phyloP scores from a whole-genome alignment of 768 basidiomycete genomes.

The Leccinum barrowsii region DNA sequence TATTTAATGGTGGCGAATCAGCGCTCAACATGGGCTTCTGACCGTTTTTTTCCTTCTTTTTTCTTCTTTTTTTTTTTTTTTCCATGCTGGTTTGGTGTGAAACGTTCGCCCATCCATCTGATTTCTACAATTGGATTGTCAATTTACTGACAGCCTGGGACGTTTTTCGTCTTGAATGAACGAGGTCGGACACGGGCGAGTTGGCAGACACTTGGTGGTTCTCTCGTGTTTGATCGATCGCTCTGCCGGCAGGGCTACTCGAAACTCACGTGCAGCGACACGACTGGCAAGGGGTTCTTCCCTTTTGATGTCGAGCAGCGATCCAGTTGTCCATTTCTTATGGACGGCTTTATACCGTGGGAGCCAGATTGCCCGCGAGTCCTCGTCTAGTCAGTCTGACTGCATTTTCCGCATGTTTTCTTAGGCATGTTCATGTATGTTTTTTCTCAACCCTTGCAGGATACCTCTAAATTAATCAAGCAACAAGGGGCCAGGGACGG shows the following conservation, averaged over 20 bases:
- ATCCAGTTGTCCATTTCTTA: not conserved
- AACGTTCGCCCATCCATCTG: not conserved
- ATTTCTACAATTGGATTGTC: conserved; percentile 7
- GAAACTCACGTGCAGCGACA: not conserved
- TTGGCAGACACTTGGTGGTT: not conserved
- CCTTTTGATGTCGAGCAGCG: not conserved
- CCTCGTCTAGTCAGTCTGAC: not conserved
- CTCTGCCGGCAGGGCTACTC: conserved; percentile 1
- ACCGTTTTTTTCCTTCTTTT: conserved; percentile 4
- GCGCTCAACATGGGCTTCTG: conserved; percentile 16
- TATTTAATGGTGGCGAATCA: conserved; percentile 14
- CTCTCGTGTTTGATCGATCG: not conserved
- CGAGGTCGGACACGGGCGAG: conserved; percentile 1
- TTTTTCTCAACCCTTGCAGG: not conserved
- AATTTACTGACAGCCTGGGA: conserved; percentile 5
- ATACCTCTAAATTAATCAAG: not conserved
- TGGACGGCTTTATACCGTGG: not conserved
- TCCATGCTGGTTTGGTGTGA: conserved; percentile 7
- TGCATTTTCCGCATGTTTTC: not conserved
- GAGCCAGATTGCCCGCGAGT: not conserved
- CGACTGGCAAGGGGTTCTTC: not conserved
- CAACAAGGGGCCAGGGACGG: not conserved
- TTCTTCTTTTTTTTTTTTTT: not conserved
- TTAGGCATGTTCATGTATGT: not conserved
- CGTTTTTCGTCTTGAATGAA: not conserved